phyloP scores from a whole-genome alignment of 768 basidiomycete genomes.

The Clavulina sp. region DNA sequence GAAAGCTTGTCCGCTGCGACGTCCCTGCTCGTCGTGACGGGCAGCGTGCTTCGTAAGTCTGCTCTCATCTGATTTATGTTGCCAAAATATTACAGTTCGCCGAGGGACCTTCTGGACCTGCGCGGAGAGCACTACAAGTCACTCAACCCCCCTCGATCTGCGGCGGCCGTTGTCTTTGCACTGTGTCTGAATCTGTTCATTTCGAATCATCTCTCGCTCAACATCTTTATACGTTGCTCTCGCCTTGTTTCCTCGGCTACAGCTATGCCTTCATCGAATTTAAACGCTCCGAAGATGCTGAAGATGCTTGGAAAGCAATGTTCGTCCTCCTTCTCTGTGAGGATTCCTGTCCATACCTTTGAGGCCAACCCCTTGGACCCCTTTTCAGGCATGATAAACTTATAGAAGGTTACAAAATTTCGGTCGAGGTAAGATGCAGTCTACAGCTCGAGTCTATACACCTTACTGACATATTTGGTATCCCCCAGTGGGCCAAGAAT shows the following conservation, averaged over 20 bases:
- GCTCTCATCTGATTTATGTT: neutral
- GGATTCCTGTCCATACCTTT: neutral
- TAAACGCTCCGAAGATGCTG: conserved; percentile 57
- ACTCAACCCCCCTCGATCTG: neutral
- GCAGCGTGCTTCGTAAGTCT: conserved; percentile 17
- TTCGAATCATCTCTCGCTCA: conserved; percentile 28
- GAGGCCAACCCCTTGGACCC: neutral
- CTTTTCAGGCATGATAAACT: conserved; percentile 47
- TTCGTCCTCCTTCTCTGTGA: conserved; percentile 26
- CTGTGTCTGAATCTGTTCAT: neutral
- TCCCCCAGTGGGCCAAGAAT: conserved; percentile 55
- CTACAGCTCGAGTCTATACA: neutral
- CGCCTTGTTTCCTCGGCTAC: conserved; percentile 12
- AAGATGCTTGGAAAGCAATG: conserved; percentile 76
- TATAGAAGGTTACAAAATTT: conserved; percentile 58
- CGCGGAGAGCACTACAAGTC: neutral
- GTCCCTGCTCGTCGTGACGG: conserved; percentile 76
- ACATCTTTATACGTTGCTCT: conserved; percentile 26
- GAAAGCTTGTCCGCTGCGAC: conserved; percentile 73
- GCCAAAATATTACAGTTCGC: neutral
- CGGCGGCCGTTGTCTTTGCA: neutral
- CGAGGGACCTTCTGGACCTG: neutral
- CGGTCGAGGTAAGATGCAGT: conserved; percentile 41
- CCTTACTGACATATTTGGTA: neutral
- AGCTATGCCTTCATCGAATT: conserved; percentile 84